Percentiles rank a stretch among this genome's conserved stretches.
Evolutionary conservation across 345 rosid species (phyloP).

Genomic region (Aquilaria sinensis): DNA sequence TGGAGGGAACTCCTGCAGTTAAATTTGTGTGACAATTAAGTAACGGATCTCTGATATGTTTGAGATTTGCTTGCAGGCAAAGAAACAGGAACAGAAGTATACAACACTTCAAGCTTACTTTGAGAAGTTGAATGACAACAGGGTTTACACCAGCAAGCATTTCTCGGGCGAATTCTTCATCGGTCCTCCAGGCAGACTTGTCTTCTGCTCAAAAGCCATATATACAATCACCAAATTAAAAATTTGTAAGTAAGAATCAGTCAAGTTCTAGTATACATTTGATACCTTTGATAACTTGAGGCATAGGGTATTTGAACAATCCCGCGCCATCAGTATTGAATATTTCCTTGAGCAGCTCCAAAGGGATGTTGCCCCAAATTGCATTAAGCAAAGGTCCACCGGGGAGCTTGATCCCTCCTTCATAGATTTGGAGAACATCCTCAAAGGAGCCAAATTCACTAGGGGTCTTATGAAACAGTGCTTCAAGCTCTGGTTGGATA

Average conservation of each 20-base stretch:
- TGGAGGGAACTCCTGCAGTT: conserved; percentile 66
- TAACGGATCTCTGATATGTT: too few relatives aligned
- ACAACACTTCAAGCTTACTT: conserved; percentile 23
- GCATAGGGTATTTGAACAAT: conserved; percentile 51
- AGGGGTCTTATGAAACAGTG: conserved; percentile 36
- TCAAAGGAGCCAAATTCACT: conserved; percentile 51
- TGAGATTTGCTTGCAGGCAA: too few relatives aligned
- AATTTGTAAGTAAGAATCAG: neutral
- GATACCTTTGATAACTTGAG: conserved; percentile 69
- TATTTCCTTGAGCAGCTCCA: conserved; percentile 49
- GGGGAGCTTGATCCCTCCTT: conserved; percentile 50
- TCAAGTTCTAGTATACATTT: neutral
- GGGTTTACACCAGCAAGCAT: conserved; percentile 82
- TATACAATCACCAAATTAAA: neutral
- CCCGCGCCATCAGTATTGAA: conserved; percentile 44
- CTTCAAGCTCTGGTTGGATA: conserved; percentile 43
- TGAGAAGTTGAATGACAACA: conserved; percentile 45
- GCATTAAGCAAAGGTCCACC: conserved; percentile 29
- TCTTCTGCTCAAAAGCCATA: conserved; percentile 33
- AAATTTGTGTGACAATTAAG: neutral
- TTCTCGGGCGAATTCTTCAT: conserved; percentile 77
- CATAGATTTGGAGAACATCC: conserved; percentile 50
- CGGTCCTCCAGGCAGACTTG: conserved; percentile 63
- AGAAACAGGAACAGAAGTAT: too few relatives aligned
- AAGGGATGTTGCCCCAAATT: conserved; percentile 33